A percentile compares a stretch with the other conserved stretches of the same genome.
These are phyloP conservation scores for Osmanthus fragrans DNA, from an alignment of 257 asterid genomes.

Conservation along the genomic window DNA sequence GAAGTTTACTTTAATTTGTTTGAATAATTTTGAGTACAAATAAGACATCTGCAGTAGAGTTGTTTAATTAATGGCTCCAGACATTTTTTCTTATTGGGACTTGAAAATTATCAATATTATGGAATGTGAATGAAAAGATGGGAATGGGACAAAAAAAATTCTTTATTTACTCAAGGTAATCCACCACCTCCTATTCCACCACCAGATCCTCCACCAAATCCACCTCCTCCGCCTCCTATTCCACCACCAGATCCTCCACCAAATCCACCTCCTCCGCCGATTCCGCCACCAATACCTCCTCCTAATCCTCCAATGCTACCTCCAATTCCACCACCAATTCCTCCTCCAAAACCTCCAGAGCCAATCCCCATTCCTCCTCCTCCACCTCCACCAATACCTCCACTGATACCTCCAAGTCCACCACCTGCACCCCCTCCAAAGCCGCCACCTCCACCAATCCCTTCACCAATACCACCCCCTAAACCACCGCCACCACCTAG, in stretches of 20 bases:
- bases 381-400: constrained; percentile 19
- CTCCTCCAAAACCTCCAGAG: constrained; percentile 21
- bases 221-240: constrained; percentile 19
- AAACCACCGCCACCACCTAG: neutral
- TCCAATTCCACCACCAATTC: constrained; percentile 29
- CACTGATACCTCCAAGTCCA: constrained; percentile 10
- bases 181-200: constrained; percentile 15
- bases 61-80: too few relatives aligned
- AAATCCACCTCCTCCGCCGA: constrained; percentile 17
- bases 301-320: constrained; percentile 15
- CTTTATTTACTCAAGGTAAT: neutral
- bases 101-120: too few relatives aligned
- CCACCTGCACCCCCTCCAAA: neutral
- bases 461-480: constrained; percentile 18
- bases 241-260: constrained; percentile 22
- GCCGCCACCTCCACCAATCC: constrained; percentile 19
- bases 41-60: too few relatives aligned
- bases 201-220: constrained; percentile 16
- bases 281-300: constrained; percentile 11
- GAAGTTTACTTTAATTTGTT: too few relatives aligned
- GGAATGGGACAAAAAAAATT: neutral
- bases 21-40: too few relatives aligned
- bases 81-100: too few relatives aligned
- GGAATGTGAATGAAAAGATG: too few relatives aligned
- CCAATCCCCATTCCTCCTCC: constrained; percentile 13